A percentile compares a stretch with the other conserved stretches of the same genome.
Evolutionary conservation across 164 flowering plant genomes (phyloP).

Genomic region (Nelumbo lutea): DNA sequence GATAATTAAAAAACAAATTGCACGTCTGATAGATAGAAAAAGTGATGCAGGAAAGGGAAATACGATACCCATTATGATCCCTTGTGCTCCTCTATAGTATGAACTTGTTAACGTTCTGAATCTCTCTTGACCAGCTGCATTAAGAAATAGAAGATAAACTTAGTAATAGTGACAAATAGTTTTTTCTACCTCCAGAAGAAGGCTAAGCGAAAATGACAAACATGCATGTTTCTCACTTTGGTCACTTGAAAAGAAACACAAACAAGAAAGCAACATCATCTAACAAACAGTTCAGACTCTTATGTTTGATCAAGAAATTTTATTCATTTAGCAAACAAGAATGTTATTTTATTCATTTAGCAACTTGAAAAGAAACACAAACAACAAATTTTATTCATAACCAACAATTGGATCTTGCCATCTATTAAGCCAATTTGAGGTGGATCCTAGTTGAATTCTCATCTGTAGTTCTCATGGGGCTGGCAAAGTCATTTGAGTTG

Average conservation of each 20-base stretch:
- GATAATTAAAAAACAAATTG: too few species aligned
- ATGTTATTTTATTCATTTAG: too few species aligned
- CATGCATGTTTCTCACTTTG: neutral
- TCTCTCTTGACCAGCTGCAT: conserved; percentile 76
- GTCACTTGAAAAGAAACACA: neutral
- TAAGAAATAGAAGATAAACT: conserved; percentile 6
- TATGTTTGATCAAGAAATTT: neutral
- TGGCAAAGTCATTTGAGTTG: too few species aligned
- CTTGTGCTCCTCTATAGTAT: conserved; percentile 74
- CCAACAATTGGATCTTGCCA: too few species aligned
- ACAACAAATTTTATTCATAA: too few species aligned
- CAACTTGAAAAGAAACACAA: too few species aligned
- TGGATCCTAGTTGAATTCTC: neutral
- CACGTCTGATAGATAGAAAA: neutral
- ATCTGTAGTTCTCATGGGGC: neutral
- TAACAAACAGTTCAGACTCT: neutral
- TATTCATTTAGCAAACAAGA: neutral
- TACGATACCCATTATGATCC: conserved; percentile 53
- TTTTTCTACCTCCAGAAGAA: neutral
- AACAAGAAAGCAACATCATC: neutral
- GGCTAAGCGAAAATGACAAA: neutral
- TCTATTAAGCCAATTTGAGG: too few species aligned
- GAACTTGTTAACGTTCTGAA: conserved; percentile 71
- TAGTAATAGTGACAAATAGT: neutral
- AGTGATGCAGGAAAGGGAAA: neutral